These are phyloP conservation scores for Achaetomiella virescens DNA, from an alignment of 495 filamentous ascomycete genomes.

Conservation along the genomic window DNA sequence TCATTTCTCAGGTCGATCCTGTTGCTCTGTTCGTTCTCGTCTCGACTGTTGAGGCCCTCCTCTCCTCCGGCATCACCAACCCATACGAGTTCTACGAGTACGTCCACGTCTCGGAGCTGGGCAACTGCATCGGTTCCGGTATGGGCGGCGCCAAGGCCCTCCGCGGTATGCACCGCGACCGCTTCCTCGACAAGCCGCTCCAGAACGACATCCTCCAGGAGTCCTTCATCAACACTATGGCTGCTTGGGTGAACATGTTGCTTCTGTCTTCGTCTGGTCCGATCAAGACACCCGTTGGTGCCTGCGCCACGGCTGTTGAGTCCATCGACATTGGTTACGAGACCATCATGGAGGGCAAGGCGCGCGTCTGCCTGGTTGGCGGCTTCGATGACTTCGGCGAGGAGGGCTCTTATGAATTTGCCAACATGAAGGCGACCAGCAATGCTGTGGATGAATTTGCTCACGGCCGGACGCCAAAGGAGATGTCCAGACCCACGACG, in stretches of 20 bases:
- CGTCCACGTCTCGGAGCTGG: conserved; percentile 94
- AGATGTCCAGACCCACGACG: conserved; percentile 97
- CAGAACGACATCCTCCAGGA: conserved; percentile 99
- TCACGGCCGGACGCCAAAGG: conserved; percentile 86
- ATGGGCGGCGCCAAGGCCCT: conserved; percentile 90
- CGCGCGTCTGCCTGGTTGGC: conserved; percentile 92
- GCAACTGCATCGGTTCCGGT: conserved; percentile 97
- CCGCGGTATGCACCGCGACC: conserved; percentile 97
- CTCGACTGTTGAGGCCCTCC: conserved; percentile 81
- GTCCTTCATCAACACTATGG: conserved; percentile 99
- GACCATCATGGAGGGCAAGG: conserved; percentile 96
- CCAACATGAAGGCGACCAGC: conserved; percentile 99
- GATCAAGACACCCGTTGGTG: conserved; percentile 97
- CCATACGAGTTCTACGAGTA: conserved; percentile 99
- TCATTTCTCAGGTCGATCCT: conserved; percentile 94
- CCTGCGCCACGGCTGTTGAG: conserved; percentile 95
- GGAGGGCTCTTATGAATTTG: conserved; percentile 98
- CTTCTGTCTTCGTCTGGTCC: conserved; percentile 93
- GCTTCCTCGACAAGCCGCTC: conserved; percentile 92
- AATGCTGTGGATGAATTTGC: conserved; percentile 94
- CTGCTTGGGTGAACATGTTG: conserved; percentile 99
- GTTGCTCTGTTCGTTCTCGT: conserved; percentile 93
- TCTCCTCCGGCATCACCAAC: conserved; percentile 95
- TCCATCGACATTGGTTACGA: conserved; percentile 97
- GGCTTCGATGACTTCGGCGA: conserved; percentile 99